A percentile compares a stretch with the other conserved stretches of the same genome.
phyloP scores from a whole-genome alignment of 2,329 filamentous ascomycete species.

The Metarhizium guizhouense region DNA sequence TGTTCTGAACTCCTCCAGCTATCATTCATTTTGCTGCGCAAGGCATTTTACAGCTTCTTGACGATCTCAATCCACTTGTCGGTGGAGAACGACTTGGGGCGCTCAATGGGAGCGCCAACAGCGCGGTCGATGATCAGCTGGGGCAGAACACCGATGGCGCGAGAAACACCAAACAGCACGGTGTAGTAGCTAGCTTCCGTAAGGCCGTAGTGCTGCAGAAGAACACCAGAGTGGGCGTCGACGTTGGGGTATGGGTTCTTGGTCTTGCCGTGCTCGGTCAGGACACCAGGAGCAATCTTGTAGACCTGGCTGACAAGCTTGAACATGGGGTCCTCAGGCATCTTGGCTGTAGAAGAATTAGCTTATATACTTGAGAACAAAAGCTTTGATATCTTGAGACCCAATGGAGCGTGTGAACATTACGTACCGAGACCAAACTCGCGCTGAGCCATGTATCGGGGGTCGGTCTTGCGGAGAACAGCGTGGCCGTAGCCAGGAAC shows the following conservation, averaged over 20 bases:
- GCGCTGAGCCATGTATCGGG: conserved; percentile 97
- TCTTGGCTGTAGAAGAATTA: conserved; percentile 50
- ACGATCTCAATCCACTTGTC: conserved; percentile 92
- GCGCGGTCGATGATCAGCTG: conserved; percentile 99
- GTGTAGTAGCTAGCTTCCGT: conserved; percentile 99
- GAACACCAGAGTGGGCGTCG: conserved; percentile 96
- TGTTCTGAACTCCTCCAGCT: not conserved
- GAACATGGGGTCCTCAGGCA: conserved; percentile 98
- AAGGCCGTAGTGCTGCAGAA: conserved; percentile 98
- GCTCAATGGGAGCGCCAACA: conserved; percentile 92
- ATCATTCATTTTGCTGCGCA: not conserved
- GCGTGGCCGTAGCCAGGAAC: conserved; percentile 98
- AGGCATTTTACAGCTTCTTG: conserved; percentile 68
- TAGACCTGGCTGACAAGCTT: conserved; percentile 99
- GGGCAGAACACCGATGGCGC: conserved; percentile 94
- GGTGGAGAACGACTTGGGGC: conserved; percentile 98
- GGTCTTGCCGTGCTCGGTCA: conserved; percentile 99
- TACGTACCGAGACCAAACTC: conserved; percentile 68
- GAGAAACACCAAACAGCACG: conserved; percentile 96
- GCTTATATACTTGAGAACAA: conserved; percentile 5
- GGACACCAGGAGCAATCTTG: conserved; percentile 96
- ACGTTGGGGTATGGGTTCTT: conserved; percentile 99
- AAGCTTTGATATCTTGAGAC: not conserved
- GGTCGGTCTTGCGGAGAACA: conserved; percentile 98
- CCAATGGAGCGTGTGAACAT: not conserved